A percentile compares a stretch with the other conserved stretches of the same genome.
These are phyloP conservation scores for Leccinum pseudoinsigne DNA, from an alignment of 1,284 basidiomycete genomes.

Conservation along the genomic window DNA sequence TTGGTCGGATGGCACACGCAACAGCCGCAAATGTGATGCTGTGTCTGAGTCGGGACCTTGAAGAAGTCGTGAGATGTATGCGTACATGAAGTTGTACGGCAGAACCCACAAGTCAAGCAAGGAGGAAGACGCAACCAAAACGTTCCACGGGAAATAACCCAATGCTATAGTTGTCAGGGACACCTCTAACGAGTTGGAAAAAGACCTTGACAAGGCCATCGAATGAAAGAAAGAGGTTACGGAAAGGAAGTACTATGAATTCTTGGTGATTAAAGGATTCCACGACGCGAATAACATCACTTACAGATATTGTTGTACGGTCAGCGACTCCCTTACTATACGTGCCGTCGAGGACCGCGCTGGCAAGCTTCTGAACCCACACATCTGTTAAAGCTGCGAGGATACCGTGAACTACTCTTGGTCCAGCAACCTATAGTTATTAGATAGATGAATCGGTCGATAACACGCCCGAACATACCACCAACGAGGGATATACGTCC, in stretches of 20 bases:
- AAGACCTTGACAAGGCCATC: constrained; percentile 81
- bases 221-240: constrained; percentile 87
- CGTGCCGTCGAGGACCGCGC: constrained; percentile 55
- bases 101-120: constrained; percentile 24
- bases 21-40: constrained; percentile 64
- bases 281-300: constrained; percentile 30
- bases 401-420: constrained; percentile 78
- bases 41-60: constrained; percentile 34
- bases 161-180: constrained; percentile 82
- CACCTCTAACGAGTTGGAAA: constrained; percentile 95
- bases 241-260: constrained; percentile 73
- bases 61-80: constrained; percentile 15
- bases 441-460: background rate
- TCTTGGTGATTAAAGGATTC: constrained; percentile 2
- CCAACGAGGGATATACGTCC: constrained; percentile 28
- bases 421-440: constrained; percentile 56
- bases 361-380: constrained; percentile 67
- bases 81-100: background rate
- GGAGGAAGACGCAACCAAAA: constrained; percentile 24
- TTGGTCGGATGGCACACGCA: constrained; percentile 83
- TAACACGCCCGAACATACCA: constrained; percentile 23
- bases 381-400: constrained; percentile 85
- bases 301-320: constrained; percentile 58
- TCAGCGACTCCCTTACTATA: constrained; percentile 35
- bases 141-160: constrained; percentile 75